Evolutionary conservation across 2,329 filamentous ascomycete species (phyloP).

Genomic region (Polychaeton citri): DNA sequence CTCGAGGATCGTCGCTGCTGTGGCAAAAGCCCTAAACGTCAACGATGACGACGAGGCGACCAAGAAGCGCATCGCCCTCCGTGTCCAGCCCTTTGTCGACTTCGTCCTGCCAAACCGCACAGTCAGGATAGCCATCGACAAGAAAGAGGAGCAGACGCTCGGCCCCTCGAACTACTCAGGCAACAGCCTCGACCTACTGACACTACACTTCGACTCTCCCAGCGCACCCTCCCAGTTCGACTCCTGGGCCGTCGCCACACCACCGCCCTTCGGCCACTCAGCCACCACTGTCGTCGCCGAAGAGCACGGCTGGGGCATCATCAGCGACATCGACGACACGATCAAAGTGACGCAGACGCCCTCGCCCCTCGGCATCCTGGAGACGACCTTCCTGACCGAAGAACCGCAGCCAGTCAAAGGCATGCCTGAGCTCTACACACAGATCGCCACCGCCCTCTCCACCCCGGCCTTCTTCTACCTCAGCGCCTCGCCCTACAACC

Average conservation of each 20-base stretch:
- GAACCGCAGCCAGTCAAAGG: slow-evolving; percentile 53
- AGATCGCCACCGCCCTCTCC: slow-evolving; percentile 42
- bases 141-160: slow-evolving; percentile 21
- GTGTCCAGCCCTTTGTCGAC: slow-evolving; percentile 67
- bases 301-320: slow-evolving; percentile 68
- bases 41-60: slow-evolving; percentile 32
- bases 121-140: slow-evolving; percentile 49
- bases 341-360: slow-evolving; percentile 84
- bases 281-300: slow-evolving; percentile 64
- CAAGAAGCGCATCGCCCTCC: slow-evolving; percentile 51
- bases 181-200: slow-evolving; percentile 17
- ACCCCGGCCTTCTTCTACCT: slow-evolving; percentile 81
- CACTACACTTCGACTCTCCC: slow-evolving; percentile 14
- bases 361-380: slow-evolving; percentile 66
- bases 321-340: slow-evolving; percentile 89
- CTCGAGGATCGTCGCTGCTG: slow-evolving; percentile 53
- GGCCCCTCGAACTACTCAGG: slow-evolving; percentile 21
- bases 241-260: slow-evolving; percentile 12
- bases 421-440: slow-evolving; percentile 73
- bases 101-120: slow-evolving; percentile 57
- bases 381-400: slow-evolving; percentile 68
- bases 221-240: slow-evolving; percentile 3
- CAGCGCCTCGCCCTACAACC: slow-evolving; percentile 84
- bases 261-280: slow-evolving; percentile 28
- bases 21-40: slow-evolving; percentile 58